A percentile compares a stretch with the other conserved stretches of the same genome.
These are phyloP conservation scores for Fonsecaea pedrosoi DNA, from an alignment of 2,329 filamentous ascomycete genomes.

Conservation along the genomic window DNA sequence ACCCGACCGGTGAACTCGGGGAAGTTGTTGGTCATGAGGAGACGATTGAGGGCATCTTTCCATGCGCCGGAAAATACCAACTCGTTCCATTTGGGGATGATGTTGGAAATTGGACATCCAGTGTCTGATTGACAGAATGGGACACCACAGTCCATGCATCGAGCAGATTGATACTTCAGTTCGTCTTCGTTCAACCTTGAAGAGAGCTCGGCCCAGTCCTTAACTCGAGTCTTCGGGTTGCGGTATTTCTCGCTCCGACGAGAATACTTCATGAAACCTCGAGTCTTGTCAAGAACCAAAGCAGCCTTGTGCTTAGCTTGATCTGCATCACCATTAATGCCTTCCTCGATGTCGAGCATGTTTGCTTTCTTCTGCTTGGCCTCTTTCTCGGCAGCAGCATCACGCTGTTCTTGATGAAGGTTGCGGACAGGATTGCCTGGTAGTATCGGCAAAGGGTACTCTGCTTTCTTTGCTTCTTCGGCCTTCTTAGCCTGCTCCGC, in stretches of 20 bases:
- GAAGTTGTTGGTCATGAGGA: conserved; percentile 98
- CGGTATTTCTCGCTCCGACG: conserved; percentile 94
- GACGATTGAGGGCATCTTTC: conserved; percentile 87
- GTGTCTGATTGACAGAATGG: conserved; percentile 97
- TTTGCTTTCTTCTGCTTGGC: conserved; percentile 73
- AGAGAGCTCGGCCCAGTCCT: conserved; percentile 93
- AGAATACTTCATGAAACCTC: conserved; percentile 96
- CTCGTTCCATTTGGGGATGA: conserved; percentile 97
- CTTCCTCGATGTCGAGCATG: conserved; percentile 88
- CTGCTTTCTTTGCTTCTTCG: conserved; percentile 80
- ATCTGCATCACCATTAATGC: conserved; percentile 75
- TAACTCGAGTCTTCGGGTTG: conserved; percentile 78
- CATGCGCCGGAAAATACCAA: conserved; percentile 77
- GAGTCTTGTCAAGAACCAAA: conserved; percentile 94
- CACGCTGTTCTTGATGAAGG: conserved; percentile 60
- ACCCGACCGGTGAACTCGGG: conserved; percentile 97
- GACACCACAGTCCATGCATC: conserved; percentile 98
- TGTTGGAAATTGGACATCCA: conserved; percentile 94
- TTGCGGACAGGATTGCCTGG: conserved; percentile 67
- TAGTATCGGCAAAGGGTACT: conserved; percentile 80
- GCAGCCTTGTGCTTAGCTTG: conserved; percentile 89
- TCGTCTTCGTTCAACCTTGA: conserved; percentile 89
- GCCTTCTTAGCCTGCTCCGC: conserved; percentile 84
- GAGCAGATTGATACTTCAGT: conserved; percentile 93
- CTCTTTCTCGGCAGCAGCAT: conserved; percentile 65